A percentile compares a stretch with the other conserved stretches of the same genome.
These are phyloP conservation scores for Cercospora sp. DNA, from an alignment of 2,329 filamentous ascomycete genomes.

Conservation along the genomic window DNA sequence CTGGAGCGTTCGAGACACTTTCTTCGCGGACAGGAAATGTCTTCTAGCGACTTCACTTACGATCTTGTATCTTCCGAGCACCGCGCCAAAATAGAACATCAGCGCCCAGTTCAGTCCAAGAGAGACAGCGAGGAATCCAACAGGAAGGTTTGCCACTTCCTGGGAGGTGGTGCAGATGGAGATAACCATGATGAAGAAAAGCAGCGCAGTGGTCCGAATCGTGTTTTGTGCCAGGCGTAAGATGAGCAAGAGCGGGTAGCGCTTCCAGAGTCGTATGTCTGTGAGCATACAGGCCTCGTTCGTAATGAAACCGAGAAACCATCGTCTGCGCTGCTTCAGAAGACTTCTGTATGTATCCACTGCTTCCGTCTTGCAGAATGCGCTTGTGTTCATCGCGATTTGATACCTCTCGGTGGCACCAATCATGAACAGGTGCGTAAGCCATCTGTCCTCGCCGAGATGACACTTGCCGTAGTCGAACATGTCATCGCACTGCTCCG, in stretches of 20 bases:
- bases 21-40: neutral
- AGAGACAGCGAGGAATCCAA: slow-evolving; percentile 91
- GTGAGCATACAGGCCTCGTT: slow-evolving; percentile 99
- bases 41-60: neutral
- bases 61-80: slow-evolving; percentile 85
- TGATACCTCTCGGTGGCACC: slow-evolving; percentile 89
- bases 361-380: slow-evolving; percentile 97
- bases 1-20: neutral
- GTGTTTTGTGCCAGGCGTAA: slow-evolving; percentile 95
- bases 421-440: slow-evolving; percentile 99
- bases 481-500: slow-evolving; percentile 89
- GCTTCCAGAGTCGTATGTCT: slow-evolving; percentile 84
- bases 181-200: slow-evolving; percentile 92
- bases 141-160: slow-evolving; percentile 73
- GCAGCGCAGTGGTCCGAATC: slow-evolving; percentile 85
- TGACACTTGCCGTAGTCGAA: slow-evolving; percentile 98
- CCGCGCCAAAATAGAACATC: slow-evolving; percentile 93
- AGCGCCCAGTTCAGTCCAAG: slow-evolving; percentile 90
- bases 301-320: slow-evolving; percentile 96
- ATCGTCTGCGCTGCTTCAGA: slow-evolving; percentile 89
- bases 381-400: slow-evolving; percentile 95
- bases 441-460: slow-evolving; percentile 91
- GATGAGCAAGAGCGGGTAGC: slow-evolving; percentile 81
- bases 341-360: slow-evolving; percentile 84
- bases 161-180: slow-evolving; percentile 83